phyloP scores from a whole-genome alignment of 768 basidiomycete species.

The Austroboletus eburneus region DNA sequence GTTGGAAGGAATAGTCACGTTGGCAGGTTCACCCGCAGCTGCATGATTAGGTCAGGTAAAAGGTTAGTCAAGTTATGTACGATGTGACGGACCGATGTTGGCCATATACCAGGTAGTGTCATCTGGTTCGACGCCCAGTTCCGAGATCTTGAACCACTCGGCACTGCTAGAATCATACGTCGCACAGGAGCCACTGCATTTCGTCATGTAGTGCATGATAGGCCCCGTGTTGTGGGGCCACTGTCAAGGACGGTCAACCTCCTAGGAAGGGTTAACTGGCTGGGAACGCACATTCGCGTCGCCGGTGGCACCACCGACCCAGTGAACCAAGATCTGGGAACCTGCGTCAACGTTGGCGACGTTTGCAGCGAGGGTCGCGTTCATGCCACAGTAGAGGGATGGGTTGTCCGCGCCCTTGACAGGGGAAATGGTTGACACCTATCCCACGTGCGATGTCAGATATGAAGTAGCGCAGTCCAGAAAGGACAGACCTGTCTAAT shows the following conservation, averaged over 20 bases:
- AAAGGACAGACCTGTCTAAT: conserved; percentile 38
- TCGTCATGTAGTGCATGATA: conserved; percentile 69
- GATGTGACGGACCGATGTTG: conserved; percentile 41
- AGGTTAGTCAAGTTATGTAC: not conserved
- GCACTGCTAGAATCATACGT: conserved; percentile 54
- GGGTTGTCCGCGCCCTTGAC: conserved; percentile 57
- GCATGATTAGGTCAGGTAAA: not conserved
- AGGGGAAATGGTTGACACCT: conserved; percentile 38
- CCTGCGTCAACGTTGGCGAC: conserved; percentile 60
- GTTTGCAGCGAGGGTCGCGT: conserved; percentile 44
- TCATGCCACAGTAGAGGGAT: conserved; percentile 55
- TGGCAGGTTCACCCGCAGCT: conserved; percentile 23
- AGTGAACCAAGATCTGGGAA: conserved; percentile 47
- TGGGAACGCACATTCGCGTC: conserved; percentile 28
- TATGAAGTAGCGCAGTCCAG: not conserved
- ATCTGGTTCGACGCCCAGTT: conserved; percentile 40
- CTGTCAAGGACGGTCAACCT: conserved; percentile 15
- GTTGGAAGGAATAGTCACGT: conserved; percentile 43
- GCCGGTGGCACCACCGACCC: conserved; percentile 44
- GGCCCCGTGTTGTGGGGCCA: conserved; percentile 63
- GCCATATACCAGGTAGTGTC: conserved; percentile 45
- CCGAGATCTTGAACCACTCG: conserved; percentile 71
- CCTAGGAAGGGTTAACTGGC: not conserved
- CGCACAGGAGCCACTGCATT: conserved; percentile 53
- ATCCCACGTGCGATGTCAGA: not conserved